Conservation (phyloP, 805 yeast species). For the Wickerhamomyces alni region DNA sequence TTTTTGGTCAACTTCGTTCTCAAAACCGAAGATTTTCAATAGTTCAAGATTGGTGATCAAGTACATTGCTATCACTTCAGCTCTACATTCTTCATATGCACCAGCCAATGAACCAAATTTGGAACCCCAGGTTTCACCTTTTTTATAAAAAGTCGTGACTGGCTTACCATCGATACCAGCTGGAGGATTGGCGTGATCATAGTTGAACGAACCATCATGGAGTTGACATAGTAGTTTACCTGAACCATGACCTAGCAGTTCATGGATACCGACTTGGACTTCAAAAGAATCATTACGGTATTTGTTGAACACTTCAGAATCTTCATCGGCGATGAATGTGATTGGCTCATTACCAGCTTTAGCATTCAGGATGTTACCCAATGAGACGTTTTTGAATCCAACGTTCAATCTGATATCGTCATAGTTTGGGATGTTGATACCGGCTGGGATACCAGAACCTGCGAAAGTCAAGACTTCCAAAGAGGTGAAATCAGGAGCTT, state of each 20-base stretch:
- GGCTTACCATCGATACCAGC: slow-evolving; percentile 55
- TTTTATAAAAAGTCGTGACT: slow-evolving; percentile 61
- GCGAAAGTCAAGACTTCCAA: slow-evolving; percentile 86
- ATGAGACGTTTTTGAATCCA: slow-evolving; percentile 86
- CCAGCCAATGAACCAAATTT: slow-evolving; percentile 79
- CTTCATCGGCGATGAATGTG: slow-evolving; percentile 52
- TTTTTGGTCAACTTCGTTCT: slow-evolving; percentile 49
- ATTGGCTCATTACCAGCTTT: slow-evolving; percentile 63
- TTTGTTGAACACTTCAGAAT: slow-evolving; percentile 55
- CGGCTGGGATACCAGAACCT: slow-evolving; percentile 88
- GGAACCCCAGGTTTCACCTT: slow-evolving; percentile 89
- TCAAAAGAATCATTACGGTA: slow-evolving; percentile 81
- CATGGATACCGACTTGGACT: slow-evolving; percentile 92
- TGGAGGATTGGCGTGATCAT: slow-evolving; percentile 60
- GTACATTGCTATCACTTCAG: slow-evolving; percentile 84
- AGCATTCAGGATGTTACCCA: slow-evolving; percentile 80
- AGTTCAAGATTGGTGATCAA: slow-evolving; percentile 64
- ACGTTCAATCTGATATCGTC: slow-evolving; percentile 79
- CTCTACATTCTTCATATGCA: slow-evolving; percentile 89
- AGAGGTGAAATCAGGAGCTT: slow-evolving; percentile 90
- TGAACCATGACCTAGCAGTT: slow-evolving; percentile 85
- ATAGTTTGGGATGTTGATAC: slow-evolving; percentile 88
- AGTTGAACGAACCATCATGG: slow-evolving; percentile 62
- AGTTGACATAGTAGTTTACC: slow-evolving; percentile 70
- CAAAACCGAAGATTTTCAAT: slow-evolving; percentile 68